These are phyloP conservation scores for Acrodontium crateriforme DNA, from an alignment of 2,329 filamentous ascomycete species.

Conservation along the genomic window DNA sequence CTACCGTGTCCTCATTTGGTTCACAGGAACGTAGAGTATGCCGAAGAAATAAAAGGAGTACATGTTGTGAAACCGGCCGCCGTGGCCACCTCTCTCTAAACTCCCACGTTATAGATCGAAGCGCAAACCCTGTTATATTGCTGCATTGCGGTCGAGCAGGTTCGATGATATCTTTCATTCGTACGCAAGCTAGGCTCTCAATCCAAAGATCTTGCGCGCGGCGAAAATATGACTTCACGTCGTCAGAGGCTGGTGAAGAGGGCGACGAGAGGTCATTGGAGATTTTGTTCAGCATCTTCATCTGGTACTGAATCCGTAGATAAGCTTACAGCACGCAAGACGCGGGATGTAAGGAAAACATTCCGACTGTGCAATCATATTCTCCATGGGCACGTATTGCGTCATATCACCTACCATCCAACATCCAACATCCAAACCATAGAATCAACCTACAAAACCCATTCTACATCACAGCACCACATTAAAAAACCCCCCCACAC, in stretches of 20 bases:
- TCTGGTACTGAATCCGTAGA: constrained; percentile 1
- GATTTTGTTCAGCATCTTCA: not conserved
- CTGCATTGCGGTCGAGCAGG: not conserved
- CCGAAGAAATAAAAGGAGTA: not conserved
- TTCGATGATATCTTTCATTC: not conserved
- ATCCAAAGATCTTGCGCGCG: not conserved
- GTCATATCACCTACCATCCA: not conserved
- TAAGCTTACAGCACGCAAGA: constrained; percentile 1
- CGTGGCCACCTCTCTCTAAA: not conserved
- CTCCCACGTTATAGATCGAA: not conserved
- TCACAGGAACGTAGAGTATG: not conserved
- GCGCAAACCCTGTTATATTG: not conserved
- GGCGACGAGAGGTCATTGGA: not conserved
- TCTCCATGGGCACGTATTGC: not conserved
- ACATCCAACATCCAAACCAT: not conserved
- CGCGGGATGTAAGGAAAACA: not conserved
- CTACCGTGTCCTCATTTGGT: not conserved
- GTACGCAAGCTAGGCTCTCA: not conserved
- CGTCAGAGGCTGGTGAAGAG: not conserved
- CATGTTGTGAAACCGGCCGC: not conserved
- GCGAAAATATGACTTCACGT: not conserved
- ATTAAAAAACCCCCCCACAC: not conserved
- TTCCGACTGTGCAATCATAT: not conserved
- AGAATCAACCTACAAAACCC: not conserved
- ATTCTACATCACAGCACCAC: not conserved